Evolutionary conservation across 495 filamentous ascomycete genomes (phyloP).

Genomic region (Pyrenula massariospora): DNA sequence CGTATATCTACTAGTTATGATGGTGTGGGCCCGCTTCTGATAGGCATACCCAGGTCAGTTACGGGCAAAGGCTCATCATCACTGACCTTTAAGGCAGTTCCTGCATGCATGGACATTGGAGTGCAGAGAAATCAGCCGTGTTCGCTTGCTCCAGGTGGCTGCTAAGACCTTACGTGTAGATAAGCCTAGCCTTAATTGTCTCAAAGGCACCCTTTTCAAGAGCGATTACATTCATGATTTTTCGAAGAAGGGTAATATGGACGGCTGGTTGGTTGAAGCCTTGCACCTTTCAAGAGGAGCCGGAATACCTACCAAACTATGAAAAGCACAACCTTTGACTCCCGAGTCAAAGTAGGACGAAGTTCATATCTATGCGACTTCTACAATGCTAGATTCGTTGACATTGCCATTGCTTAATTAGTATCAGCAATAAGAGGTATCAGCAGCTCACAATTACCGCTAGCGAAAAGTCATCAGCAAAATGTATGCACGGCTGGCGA

Average conservation of each 20-base stretch:
- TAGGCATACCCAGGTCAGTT: background rate
- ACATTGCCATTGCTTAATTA: too few relatives aligned
- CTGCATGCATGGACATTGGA: background rate
- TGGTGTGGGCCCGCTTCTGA: background rate
- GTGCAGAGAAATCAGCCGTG: background rate
- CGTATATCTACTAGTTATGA: background rate
- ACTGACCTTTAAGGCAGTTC: background rate
- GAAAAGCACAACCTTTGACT: too few relatives aligned
- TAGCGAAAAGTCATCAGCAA: too few relatives aligned
- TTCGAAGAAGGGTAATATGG: background rate
- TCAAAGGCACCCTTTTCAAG: background rate
- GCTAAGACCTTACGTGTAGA: background rate
- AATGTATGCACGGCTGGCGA: too few relatives aligned
- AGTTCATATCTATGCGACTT: too few relatives aligned
- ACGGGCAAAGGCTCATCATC: background rate
- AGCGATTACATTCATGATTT: background rate
- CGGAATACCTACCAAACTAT: too few relatives aligned
- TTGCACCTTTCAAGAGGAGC: too few relatives aligned
- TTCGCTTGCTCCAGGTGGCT: background rate
- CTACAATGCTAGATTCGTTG: too few relatives aligned
- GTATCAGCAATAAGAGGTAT: too few relatives aligned
- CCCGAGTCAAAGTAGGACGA: too few relatives aligned
- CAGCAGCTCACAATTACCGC: too few relatives aligned
- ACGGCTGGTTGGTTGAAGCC: background rate
- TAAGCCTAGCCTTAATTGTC: background rate